A percentile compares a stretch with the other conserved stretches of the same genome.
phyloP scores from a whole-genome alignment of 768 basidiomycete genomes.

The Tulasnella sp. region DNA sequence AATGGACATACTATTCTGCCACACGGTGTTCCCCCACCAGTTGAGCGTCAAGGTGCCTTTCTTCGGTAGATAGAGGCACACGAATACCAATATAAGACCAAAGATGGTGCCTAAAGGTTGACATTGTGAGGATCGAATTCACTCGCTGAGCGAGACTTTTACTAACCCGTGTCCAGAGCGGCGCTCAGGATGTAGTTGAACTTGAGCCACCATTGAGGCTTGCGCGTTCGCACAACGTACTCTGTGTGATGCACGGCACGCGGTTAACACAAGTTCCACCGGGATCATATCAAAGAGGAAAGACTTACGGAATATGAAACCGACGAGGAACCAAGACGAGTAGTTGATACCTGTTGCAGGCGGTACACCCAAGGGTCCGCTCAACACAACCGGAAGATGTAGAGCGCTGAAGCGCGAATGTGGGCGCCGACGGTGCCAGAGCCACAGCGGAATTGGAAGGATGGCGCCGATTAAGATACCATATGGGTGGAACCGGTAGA shows the following conservation, averaged over 20 bases:
- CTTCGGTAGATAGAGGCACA: slow-evolving; percentile 35
- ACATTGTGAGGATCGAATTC: neutral
- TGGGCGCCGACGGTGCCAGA: slow-evolving; percentile 30
- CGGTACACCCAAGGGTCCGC: slow-evolving; percentile 34
- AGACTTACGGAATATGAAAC: slow-evolving; percentile 39
- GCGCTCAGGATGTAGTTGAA: slow-evolving; percentile 43
- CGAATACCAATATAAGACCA: slow-evolving; percentile 37
- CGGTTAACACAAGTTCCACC: neutral
- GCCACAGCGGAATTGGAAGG: slow-evolving; percentile 38
- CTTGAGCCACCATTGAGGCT: slow-evolving; percentile 45
- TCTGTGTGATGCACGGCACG: slow-evolving; percentile 26
- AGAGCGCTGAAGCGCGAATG: slow-evolving; percentile 32
- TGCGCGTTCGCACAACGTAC: slow-evolving; percentile 35
- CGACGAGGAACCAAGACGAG: slow-evolving; percentile 36
- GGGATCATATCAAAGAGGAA: neutral
- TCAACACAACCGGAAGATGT: slow-evolving; percentile 38
- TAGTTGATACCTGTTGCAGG: slow-evolving; percentile 43
- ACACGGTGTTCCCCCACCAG: slow-evolving; percentile 37
- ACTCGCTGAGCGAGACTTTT: neutral
- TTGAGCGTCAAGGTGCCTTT: slow-evolving; percentile 28
- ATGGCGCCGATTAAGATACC: slow-evolving; percentile 35
- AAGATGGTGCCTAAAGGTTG: slow-evolving; percentile 33
- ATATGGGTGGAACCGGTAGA: slow-evolving; percentile 37
- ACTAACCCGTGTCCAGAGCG: slow-evolving; percentile 35
- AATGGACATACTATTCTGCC: slow-evolving; percentile 12